Percentiles rank a stretch among this genome's conserved stretches.
These are phyloP conservation scores for Narthecium ossifragum DNA, from an alignment of 106 monocot genomes.

Conservation along the genomic window DNA sequence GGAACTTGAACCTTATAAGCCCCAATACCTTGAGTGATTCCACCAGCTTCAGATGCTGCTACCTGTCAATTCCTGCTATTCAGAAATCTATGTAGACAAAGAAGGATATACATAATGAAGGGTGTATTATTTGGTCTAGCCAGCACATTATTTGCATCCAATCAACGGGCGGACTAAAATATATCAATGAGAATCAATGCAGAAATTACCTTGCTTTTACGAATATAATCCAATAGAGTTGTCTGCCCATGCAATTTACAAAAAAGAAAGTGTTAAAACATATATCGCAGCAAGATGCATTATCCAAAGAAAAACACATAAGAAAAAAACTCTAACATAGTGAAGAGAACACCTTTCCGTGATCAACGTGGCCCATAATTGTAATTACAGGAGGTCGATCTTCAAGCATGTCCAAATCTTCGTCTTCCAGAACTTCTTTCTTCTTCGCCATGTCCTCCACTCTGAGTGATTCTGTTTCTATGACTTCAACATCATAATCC, in stretches of 20 bases:
- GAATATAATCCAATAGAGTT: constrained; percentile 90
- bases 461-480: constrained; percentile 52
- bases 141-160: too few relatives aligned
- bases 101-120: too few relatives aligned
- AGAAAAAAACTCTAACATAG: neutral
- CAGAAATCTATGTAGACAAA: too few relatives aligned
- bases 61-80: constrained; percentile 37
- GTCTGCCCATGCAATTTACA: constrained; percentile 81
- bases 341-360: constrained; percentile 73
- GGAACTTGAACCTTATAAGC: constrained; percentile 84
- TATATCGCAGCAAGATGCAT: too few relatives aligned
- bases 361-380: constrained; percentile 99
- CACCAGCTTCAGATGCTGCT: constrained; percentile 93
- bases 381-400: constrained; percentile 87
- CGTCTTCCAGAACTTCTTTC: constrained; percentile 77
- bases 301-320: too few relatives aligned
- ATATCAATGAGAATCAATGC: neutral
- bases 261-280: too few relatives aligned
- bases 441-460: constrained; percentile 95
- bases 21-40: constrained; percentile 98
- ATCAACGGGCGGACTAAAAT: too few relatives aligned
- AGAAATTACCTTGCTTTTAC: constrained; percentile 84
- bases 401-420: constrained; percentile 71
- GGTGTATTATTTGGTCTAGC: too few relatives aligned
- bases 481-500: constrained; percentile 92